Evolutionary conservation across 768 basidiomycete species (phyloP).

Genomic region (Russula emetica): DNA sequence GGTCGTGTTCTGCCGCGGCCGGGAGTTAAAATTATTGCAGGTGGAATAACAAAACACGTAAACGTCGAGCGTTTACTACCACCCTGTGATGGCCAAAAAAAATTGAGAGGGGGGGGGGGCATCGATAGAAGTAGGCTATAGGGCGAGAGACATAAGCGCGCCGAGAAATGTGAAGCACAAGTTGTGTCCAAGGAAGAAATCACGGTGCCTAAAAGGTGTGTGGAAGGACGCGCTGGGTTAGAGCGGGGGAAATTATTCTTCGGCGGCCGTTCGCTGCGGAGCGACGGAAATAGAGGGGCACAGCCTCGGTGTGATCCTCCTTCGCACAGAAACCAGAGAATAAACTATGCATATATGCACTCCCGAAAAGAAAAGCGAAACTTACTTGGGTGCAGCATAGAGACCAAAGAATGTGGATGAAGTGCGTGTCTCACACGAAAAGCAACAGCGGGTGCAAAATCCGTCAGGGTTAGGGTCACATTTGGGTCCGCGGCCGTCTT

Average conservation of each 20-base stretch:
- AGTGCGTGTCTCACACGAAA: too few species aligned
- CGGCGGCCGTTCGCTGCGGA: background rate
- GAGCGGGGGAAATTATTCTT: slow-evolving; percentile 32
- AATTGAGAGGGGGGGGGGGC: too few species aligned
- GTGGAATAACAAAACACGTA: slow-evolving; percentile 66
- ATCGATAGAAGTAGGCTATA: background rate
- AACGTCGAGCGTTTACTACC: slow-evolving; percentile 70
- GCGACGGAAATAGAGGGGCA: background rate
- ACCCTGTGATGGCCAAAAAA: slow-evolving; percentile 41
- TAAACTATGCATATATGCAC: too few species aligned
- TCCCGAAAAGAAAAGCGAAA: too few species aligned
- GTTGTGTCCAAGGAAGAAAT: slow-evolving; percentile 56
- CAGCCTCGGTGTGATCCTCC: too few species aligned
- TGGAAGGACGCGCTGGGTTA: slow-evolving; percentile 65
- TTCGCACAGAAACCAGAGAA: too few species aligned
- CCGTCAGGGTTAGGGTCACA: too few species aligned
- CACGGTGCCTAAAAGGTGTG: slow-evolving; percentile 65
- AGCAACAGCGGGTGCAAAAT: too few species aligned
- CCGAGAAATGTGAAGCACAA: slow-evolving; percentile 65
- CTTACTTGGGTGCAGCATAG: too few species aligned
- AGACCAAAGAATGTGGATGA: too few species aligned
- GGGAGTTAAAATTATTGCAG: slow-evolving; percentile 57
- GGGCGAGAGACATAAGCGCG: too few species aligned
- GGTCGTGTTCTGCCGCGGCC: slow-evolving; percentile 47
- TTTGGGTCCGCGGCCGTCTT: too few species aligned